Conservation (phyloP, 768 basidiomycete species). For the Cystobasidiopsis lactophilus region DNA sequence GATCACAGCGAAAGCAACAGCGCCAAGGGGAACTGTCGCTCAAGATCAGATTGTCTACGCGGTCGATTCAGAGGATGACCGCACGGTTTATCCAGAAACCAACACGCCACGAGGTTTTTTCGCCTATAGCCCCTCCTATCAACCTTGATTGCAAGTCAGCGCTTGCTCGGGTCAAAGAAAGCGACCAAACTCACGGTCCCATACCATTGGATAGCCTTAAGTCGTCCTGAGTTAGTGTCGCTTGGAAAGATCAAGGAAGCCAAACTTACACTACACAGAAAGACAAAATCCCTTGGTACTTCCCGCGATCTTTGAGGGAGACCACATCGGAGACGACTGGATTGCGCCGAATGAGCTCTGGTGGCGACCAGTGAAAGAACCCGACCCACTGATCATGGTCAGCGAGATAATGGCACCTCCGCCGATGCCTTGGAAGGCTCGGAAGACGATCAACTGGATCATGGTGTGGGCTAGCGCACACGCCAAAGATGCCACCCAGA, state of each 20-base stretch:
- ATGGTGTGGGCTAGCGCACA: background rate
- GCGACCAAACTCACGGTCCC: background rate
- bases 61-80: background rate
- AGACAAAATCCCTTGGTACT: slow-evolving; percentile 13
- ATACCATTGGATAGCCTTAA: background rate
- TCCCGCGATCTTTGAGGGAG: slow-evolving; percentile 9
- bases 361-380: background rate
- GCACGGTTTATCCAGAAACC: background rate
- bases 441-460: slow-evolving; percentile 1
- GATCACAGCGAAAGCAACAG: slow-evolving; percentile 8
- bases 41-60: background rate
- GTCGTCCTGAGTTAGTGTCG: background rate
- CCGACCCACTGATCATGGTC: slow-evolving; percentile 10
- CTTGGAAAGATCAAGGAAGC: background rate
- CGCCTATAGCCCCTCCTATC: too few species aligned
- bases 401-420: slow-evolving; percentile 16
- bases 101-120: too few species aligned
- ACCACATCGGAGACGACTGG: slow-evolving; percentile 15
- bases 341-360: background rate
- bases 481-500: background rate
- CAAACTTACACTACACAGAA: slow-evolving; percentile 3
- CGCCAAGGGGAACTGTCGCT: slow-evolving; percentile 8
- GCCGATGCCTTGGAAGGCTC: slow-evolving; percentile 15
- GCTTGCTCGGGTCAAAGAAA: background rate
- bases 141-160: too few species aligned